Evolutionary conservation across 352 stramenopile species (phyloP).

Genomic region (Phytopythium sindhum): DNA sequence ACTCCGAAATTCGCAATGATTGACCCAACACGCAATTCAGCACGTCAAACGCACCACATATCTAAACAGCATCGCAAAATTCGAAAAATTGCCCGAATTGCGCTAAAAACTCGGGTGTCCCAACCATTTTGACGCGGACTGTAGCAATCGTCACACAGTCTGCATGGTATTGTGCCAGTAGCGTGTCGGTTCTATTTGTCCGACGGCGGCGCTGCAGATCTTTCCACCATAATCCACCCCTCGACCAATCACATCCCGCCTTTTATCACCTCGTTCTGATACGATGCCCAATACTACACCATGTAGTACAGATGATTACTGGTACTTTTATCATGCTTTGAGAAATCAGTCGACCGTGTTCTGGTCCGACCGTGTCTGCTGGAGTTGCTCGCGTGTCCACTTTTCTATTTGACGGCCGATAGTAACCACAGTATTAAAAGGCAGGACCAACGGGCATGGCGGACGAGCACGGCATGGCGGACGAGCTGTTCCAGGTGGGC

Average conservation of each 20-base stretch:
- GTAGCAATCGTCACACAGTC: background rate
- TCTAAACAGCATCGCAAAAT: too few species aligned
- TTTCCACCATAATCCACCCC: background rate
- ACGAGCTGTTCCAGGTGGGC: background rate
- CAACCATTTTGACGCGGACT: too few species aligned
- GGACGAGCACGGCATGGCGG: constrained; percentile 1
- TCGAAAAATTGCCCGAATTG: too few species aligned
- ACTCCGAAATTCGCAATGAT: too few species aligned
- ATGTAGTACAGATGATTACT: background rate
- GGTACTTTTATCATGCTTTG: background rate
- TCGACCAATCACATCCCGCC: background rate
- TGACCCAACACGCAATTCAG: too few species aligned
- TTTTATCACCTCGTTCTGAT: background rate
- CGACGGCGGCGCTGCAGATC: constrained; percentile 7
- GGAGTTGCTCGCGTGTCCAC: background rate
- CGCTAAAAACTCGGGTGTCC: too few species aligned
- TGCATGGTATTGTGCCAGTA: background rate
- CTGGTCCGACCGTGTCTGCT: background rate
- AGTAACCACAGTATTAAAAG: too few species aligned
- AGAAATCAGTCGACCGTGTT: background rate
- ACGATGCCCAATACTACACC: background rate
- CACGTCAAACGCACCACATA: too few species aligned
- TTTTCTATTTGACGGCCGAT: background rate
- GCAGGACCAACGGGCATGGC: background rate
- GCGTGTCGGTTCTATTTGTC: background rate